Evolutionary conservation across 148 eudicot genomes (phyloP), one percentile per base, ranked within the genome.

Genomic region (Rhododendron ferrugineum): DNA sequence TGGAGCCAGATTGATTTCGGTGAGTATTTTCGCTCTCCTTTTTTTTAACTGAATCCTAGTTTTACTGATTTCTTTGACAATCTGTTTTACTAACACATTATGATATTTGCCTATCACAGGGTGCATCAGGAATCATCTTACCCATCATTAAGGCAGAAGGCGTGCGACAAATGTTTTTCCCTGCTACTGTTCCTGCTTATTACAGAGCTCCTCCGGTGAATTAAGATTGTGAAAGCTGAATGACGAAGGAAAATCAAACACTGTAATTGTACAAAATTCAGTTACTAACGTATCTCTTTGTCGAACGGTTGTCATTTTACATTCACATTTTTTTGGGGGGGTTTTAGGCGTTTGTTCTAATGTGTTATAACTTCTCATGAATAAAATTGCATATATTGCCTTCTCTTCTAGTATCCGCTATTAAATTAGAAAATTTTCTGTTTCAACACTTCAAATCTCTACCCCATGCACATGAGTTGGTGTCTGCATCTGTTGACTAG

Each of bases 141-240:
- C 98, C 98, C 0, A 96, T 96, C 26, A 96, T 96, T 22, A 96
- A 93, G 92, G 98, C 96, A 26, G 98, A 96, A 88, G 98, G 98
- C 75, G 92, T 96, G 79, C 89, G 98, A 89, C 92, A 96, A 70
- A 96, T 96, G 98, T 96, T 96, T 80, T 96, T 96, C 86, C 96
- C 98, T 42, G 95, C 95, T 3, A 93, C 92, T 9, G 94, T 96
- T 87, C 96, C 98, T 28, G 98, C 98, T 28, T 96, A 96, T 79
- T 96, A 94, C 89, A 90, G 98, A 88, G 90, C 91, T 75, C 96
- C 95, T 89, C 96, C 92, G n/a, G 83, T 85, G 81, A 73, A 89
- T 10, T 86, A 34, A 86, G 16, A 40, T 40, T 52, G 82, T 6
- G 42, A 74, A 52, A 58, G 10, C 78, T 23, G 64, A 79, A 75